A percentile compares a stretch with the other conserved stretches of the same genome.
phyloP scores from a whole-genome alignment of 345 rosid genomes.

The Mangifera indica region DNA sequence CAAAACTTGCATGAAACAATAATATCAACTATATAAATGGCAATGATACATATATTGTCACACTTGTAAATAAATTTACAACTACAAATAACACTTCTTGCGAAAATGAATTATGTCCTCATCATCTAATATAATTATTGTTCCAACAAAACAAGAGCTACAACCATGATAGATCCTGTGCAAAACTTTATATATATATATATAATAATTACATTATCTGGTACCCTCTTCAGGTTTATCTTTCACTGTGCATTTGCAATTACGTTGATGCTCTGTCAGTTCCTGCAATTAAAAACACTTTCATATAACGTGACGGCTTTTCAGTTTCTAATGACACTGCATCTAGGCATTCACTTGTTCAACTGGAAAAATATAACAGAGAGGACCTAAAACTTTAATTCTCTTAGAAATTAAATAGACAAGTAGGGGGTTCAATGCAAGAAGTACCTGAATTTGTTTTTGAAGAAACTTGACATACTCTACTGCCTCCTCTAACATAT shows the following conservation, averaged over 20 bases:
- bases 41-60: too few relatives aligned
- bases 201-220: slow-evolving; percentile 16
- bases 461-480: slow-evolving; percentile 76
- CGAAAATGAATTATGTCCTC: slow-evolving; percentile 13
- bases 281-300: slow-evolving; percentile 46
- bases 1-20: too few relatives aligned
- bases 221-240: slow-evolving; percentile 35
- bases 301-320: not conserved
- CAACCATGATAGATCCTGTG: slow-evolving; percentile 7
- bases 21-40: too few relatives aligned
- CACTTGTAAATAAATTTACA: slow-evolving; percentile 13
- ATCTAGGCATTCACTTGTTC: slow-evolving; percentile 3
- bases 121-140: slow-evolving; percentile 11
- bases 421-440: not conserved
- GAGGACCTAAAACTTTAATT: not conserved
- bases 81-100: slow-evolving; percentile 17
- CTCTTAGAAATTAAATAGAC: slow-evolving; percentile 5
- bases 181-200: not conserved
- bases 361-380: not conserved
- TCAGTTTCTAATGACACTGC: not conserved
- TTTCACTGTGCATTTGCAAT: slow-evolving; percentile 59
- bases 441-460: slow-evolving; percentile 71
- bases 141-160: not conserved
- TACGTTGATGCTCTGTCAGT: slow-evolving; percentile 63
- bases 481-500: slow-evolving; percentile 85